Evolutionary conservation across 1,139 yeast species (phyloP).

Genomic region (Waltiozyma solani): DNA sequence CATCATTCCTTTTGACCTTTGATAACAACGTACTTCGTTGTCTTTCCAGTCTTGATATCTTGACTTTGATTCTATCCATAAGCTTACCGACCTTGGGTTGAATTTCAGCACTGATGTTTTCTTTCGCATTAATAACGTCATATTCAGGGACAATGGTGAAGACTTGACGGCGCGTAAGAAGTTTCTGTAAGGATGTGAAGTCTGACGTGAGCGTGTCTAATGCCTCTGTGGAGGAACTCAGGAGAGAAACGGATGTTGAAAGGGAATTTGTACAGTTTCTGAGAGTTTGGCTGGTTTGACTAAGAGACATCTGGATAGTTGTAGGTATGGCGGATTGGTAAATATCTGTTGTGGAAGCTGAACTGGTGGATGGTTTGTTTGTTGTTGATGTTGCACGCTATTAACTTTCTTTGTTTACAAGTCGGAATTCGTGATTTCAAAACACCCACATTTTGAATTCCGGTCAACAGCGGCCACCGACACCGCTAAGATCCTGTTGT

Average conservation of each 20-base stretch:
- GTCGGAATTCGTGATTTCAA: too few relatives aligned
- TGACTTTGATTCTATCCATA: constrained; percentile 26
- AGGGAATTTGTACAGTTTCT: neutral
- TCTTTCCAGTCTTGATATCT: constrained; percentile 25
- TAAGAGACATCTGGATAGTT: too few relatives aligned
- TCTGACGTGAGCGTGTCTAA: neutral
- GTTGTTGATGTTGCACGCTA: too few relatives aligned
- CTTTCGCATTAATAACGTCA: constrained; percentile 26
- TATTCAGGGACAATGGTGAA: constrained; percentile 29
- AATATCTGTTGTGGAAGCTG: too few relatives aligned
- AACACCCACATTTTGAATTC: too few relatives aligned
- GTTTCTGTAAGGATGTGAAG: neutral
- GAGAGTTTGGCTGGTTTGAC: too few relatives aligned
- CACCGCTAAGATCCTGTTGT: too few relatives aligned
- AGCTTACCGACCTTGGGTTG: constrained; percentile 28
- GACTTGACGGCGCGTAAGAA: constrained; percentile 7
- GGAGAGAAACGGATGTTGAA: neutral
- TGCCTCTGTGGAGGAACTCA: neutral
- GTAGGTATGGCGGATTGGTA: too few relatives aligned
- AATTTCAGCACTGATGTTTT: constrained; percentile 24
- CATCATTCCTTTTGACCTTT: constrained; percentile 24
- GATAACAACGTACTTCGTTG: constrained; percentile 23
- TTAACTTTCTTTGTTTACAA: too few relatives aligned
- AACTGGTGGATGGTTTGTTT: too few relatives aligned
- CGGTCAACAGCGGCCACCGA: too few relatives aligned